These are phyloP conservation scores for Rhododendron ovatum DNA, from an alignment of 148 eudicot genomes.

Conservation along the genomic window DNA sequence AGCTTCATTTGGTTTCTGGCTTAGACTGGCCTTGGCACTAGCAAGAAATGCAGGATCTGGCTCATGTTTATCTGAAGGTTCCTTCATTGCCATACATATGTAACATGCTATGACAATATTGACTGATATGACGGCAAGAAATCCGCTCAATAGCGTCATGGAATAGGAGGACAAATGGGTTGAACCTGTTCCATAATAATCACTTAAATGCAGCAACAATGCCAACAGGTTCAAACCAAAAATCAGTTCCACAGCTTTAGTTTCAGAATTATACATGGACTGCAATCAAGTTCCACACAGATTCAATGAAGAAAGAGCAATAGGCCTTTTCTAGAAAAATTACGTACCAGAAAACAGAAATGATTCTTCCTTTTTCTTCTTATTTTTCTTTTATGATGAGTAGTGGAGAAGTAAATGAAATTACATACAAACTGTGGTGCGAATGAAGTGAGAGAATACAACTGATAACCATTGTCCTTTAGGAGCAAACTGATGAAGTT, in stretches of 20 bases:
- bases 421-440: background rate
- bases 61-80: conserved; percentile 62
- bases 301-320: too few relatives aligned
- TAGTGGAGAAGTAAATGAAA: too few relatives aligned
- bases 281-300: background rate
- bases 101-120: conserved; percentile 69
- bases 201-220: background rate
- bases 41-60: conserved; percentile 71
- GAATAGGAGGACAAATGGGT: conserved; percentile 53
- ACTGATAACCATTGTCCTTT: background rate
- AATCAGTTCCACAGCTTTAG: background rate
- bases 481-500: background rate
- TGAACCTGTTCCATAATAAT: conserved; percentile 42
- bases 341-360: too few relatives aligned
- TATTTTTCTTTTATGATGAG: too few relatives aligned
- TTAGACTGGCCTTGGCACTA: conserved; percentile 48
- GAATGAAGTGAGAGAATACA: background rate
- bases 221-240: background rate
- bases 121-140: conserved; percentile 85
- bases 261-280: background rate
- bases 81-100: conserved; percentile 74
- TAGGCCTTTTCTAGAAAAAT: too few relatives aligned
- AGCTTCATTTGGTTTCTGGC: conserved; percentile 31
- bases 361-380: too few relatives aligned
- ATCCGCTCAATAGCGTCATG: conserved; percentile 67